Base-by-base conservation (phyloP, 2,329 filamentous ascomycete genomes). In the Penicillium sp. region DNA sequence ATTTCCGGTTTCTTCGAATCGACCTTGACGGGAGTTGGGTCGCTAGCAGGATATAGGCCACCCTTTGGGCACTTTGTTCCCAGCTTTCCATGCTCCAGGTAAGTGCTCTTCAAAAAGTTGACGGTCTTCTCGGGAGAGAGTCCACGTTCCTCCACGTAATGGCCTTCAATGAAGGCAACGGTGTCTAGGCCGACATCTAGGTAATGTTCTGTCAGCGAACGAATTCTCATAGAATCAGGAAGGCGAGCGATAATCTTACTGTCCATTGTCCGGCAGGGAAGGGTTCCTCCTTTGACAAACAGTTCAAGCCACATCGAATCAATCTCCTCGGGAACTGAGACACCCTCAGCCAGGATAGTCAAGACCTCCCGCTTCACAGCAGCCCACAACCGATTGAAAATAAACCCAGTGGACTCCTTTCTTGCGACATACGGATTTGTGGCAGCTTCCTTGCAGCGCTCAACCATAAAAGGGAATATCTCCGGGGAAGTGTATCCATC, bases 301-400 rank as follows among this genome's bases (percentile, higher is more conserved):
- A 71, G 67, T 49, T 79, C 73, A 13, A 55, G 62, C 75, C 79
- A 84, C 6, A 84, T 64, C 0, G 62, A 62, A 57, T 85, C 82
- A 27, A 84, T 78, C 49, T 82, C 78, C n/a, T 76, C 69, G 0
- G 83, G 80, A 0, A 70, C 73, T 0, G 77, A 75, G 0, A 84
- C 80, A 0, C 75, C 82, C 49, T 84, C 82, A 0, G 78, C 73
- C 3, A 85, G 60, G 10, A 84, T 81, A 0, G 68, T 76, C 51
- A 85, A 59, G 0, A 71, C 68, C 61, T 85, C 82, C 2, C 82
- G 74, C 66, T 85, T 84, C 17, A 85, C 74, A 0, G 82, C 82
- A 0, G 82, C 83, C 82, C 82, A 85, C 0, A 85, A 67, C 0
- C 82, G 78, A 53, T 85, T 84, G 12, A 33, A 82, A 36, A 85